Base-by-base conservation (phyloP, 139 green algal genomes). In the Chlamydomonas sp. region DNA sequence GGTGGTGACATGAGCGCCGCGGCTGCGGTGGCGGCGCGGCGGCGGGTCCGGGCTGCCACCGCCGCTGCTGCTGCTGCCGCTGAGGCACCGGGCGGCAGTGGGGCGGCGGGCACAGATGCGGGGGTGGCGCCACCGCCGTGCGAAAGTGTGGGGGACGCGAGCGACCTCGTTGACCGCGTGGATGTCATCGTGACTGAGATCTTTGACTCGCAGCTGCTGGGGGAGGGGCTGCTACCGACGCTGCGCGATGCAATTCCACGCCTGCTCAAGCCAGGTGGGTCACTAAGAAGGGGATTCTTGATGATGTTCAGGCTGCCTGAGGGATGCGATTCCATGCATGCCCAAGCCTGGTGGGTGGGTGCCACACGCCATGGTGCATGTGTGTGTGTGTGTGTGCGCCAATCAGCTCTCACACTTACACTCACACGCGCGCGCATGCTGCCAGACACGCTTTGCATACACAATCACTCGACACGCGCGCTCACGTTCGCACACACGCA, bases 151-250 rank as follows among this genome's bases (percentile, higher is more conserved):
- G 43, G 48, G 5, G 63, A 65, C 36, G 50, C 58, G 65, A 8
- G 30, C 22, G 57, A 29, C 5, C 49, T 35, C 10, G 58, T 61
- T 48, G 48, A 34, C 16, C 63, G 60, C 29, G 72, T 71, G 54
- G 81, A 84, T 48, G 70, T 88, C 5, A 76, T 88, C 13, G 78
- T 89, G 35, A 82, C 79, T 31, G 84, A 89, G 71, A 87, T 89
- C 39, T 84, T 89, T 73, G 84, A 90, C 58, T 83, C 73, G 10
- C 74, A 81, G 70, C 71, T 90, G 48, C 73, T 90, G 16, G 84
- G 84, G 3, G 84, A 90, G 63, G 84, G 84, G 24, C 59, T 86
- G 37, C 58, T 90, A 62, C 76, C 78, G 10, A 88, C 79, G 35
- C 75, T 89, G 72, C 70, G 66, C 20, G 76, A 86, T 48, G 84